Base-by-base conservation (phyloP, 768 basidiomycete species). In the Cystobasidiopsis lactophilus region DNA sequence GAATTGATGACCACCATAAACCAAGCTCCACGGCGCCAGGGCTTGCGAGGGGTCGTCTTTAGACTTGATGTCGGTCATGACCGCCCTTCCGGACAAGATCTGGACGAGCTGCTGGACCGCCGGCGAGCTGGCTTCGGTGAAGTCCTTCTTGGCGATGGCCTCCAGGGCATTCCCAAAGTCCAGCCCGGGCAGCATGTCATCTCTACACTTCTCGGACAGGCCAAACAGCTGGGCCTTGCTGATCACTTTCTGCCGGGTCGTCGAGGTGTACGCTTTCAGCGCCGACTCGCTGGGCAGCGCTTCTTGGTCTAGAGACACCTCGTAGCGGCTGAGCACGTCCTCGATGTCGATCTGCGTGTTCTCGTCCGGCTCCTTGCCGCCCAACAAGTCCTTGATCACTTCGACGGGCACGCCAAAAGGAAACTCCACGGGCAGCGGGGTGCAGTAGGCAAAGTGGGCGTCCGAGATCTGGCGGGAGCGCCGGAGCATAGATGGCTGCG, bases 1-100 rank as follows among this genome's bases (percentile, higher is more conserved):
- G 61, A 86, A 88, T 60, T 86, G 84, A 62, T 85, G 83, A 0
- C 88, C 89, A 57, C 82, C 85, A 64, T 95, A 96, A 16, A 86
- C 73, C 29, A 86, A 72, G 3, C 82, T 79, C 84, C 85, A 95
- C 0, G 91, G 80, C 3, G 77, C 76, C 59, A 80, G 80, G 0
- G 55, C 56, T 2, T 50, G 50, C 14, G 23, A 30, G 9, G 14
- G n/a, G 4, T 38, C 40, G 10, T 40, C 33, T 14, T 39, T 31
- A 16, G 35, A 72, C 21, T 27, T 16, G 9, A 7, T 35, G 33
- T 16, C 16, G 16, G 40, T 27, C 19, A 35, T 27, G n/a, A 78
- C 73, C 14, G 74, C 75, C 56, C 80, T 74, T 0, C 88, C 88
- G 51, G 82, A 78, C 10, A 93, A 70, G 3, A 93, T 73, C 52